Conservation (phyloP, 768 basidiomycete genomes). For the Leccinum longicurvipes region DNA sequence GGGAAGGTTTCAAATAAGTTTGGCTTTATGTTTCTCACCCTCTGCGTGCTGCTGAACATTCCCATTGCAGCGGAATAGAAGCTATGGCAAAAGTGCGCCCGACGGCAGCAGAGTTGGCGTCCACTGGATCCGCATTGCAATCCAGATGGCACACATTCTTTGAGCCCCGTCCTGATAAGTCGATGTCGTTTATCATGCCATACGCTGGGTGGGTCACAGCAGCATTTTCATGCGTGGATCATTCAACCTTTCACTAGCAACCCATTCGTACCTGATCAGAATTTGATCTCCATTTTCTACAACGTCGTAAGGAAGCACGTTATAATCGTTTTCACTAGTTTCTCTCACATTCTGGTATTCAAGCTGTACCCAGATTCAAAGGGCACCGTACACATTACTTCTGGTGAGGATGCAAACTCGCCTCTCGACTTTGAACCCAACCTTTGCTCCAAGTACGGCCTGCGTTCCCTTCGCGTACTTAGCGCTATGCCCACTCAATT, state of each 20-base stretch:
- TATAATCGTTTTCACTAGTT: not conserved
- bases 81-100: constrained; percentile 1
- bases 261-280: constrained; percentile 21
- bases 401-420: constrained; percentile 39
- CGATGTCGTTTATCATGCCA: constrained; percentile 42
- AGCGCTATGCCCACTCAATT: not conserved
- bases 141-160: constrained; percentile 46
- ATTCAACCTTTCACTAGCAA: constrained; percentile 20
- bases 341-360: not conserved
- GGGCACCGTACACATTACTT: constrained; percentile 48
- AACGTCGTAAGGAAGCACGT: constrained; percentile 29
- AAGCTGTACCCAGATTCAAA: constrained; percentile 43
- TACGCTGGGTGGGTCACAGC: constrained; percentile 37
- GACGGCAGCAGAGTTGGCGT: not conserved
- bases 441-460: constrained; percentile 40
- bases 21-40: not conserved
- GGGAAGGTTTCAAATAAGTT: constrained; percentile 58
- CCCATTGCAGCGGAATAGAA: not conserved
- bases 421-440: constrained; percentile 45
- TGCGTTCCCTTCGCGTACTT: not conserved
- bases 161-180: constrained; percentile 49
- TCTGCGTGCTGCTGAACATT: not conserved
- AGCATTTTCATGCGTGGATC: not conserved
- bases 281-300: constrained; percentile 28
- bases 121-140: not conserved